These are phyloP conservation scores for Moricandia moricandioides DNA, from an alignment of 345 rosid species.

Conservation along the genomic window DNA sequence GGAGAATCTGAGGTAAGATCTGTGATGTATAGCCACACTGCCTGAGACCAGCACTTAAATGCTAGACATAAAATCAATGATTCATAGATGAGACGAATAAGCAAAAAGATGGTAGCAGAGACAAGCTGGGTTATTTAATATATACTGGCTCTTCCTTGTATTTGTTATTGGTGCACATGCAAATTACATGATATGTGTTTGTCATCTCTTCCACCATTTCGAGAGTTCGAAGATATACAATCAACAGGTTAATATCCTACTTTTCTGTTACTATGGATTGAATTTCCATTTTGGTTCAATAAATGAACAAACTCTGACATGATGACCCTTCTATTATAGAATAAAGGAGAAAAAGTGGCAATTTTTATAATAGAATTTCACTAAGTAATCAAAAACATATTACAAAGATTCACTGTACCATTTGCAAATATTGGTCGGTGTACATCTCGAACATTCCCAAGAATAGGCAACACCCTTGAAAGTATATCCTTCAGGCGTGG, in stretches of 20 bases:
- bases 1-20: conserved; percentile 63
- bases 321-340: not conserved
- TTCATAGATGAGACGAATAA: conserved; percentile 20
- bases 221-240: conserved; percentile 5
- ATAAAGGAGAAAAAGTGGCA: not conserved
- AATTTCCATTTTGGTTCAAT: conserved; percentile 11
- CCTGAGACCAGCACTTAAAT: conserved; percentile 96
- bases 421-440: conserved; percentile 91
- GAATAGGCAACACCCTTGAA: conserved; percentile 78
- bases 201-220: conserved; percentile 12
- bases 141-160: conserved; percentile 12
- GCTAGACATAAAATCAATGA: conserved; percentile 50
- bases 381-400: not conserved
- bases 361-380: not conserved
- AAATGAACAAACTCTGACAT: conserved; percentile 15
- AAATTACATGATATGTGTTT: conserved; percentile 14
- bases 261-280: not conserved
- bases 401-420: conserved; percentile 50
- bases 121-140: not conserved
- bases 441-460: conserved; percentile 85
- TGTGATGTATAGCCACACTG: conserved; percentile 63
- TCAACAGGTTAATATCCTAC: conserved; percentile 21
- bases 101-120: conserved; percentile 8
- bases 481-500: conserved; percentile 89
- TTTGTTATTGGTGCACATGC: not conserved